A percentile compares a stretch with the other conserved stretches of the same genome.
Evolutionary conservation across 805 yeast species (phyloP).

Genomic region (Myxozyma sirexii): DNA sequence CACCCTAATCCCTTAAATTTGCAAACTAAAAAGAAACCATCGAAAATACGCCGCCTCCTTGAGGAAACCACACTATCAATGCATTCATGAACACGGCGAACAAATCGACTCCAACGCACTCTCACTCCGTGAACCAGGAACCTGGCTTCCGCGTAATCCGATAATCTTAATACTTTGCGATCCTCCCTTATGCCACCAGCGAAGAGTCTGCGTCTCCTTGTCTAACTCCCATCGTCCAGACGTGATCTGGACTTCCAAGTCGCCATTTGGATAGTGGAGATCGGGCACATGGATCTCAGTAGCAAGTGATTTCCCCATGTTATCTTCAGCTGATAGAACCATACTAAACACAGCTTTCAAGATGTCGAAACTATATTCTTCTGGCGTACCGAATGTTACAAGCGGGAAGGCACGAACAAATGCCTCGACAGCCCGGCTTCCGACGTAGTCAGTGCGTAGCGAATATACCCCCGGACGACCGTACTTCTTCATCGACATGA

Average conservation of each 20-base stretch:
- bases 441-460: conserved; percentile 44
- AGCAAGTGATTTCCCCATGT: conserved; percentile 42
- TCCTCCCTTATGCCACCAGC: conserved; percentile 68
- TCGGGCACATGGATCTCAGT: conserved; percentile 71
- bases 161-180: conserved; percentile 42
- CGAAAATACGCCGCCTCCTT: background rate
- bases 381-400: conserved; percentile 62
- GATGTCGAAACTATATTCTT: conserved; percentile 61
- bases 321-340: conserved; percentile 45
- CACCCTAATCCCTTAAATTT: background rate
- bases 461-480: background rate
- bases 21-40: background rate
- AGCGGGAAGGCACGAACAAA: conserved; percentile 76
- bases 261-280: conserved; percentile 64
- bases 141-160: conserved; percentile 29
- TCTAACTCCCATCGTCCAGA: conserved; percentile 62
- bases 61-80: background rate
- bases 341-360: conserved; percentile 47
- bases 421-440: conserved; percentile 75
- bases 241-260: conserved; percentile 52
- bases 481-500: conserved; percentile 9
- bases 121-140: background rate
- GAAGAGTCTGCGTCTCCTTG: conserved; percentile 56
- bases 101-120: background rate
- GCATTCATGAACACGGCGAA: background rate